These are phyloP conservation scores for Aspergillus bombycis DNA, from an alignment of 2,329 filamentous ascomycete species.

Conservation along the genomic window DNA sequence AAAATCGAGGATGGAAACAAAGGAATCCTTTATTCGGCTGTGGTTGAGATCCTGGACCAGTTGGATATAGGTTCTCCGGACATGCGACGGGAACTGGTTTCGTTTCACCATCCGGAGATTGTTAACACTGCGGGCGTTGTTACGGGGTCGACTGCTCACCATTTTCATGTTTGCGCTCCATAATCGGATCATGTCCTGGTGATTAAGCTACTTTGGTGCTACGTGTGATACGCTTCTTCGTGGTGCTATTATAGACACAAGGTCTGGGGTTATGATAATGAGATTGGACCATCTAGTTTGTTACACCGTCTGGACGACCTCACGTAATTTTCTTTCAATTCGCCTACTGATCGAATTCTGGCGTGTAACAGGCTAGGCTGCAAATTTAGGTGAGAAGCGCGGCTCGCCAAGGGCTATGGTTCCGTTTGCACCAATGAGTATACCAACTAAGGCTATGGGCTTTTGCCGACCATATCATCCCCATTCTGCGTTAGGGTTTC, in stretches of 20 bases:
- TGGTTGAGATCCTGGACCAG: constrained; percentile 50
- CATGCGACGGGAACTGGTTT: constrained; percentile 31
- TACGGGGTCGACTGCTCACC: constrained; percentile 32
- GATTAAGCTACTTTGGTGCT: neutral
- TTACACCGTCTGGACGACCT: neutral
- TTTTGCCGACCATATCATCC: neutral
- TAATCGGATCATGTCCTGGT: neutral
- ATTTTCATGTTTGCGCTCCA: neutral
- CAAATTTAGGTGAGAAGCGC: neutral
- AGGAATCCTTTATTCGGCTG: constrained; percentile 48
- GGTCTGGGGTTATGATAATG: no score
- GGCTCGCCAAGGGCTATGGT: no score
- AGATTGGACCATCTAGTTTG: neutral
- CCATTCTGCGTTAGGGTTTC: neutral
- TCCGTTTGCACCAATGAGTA: neutral
- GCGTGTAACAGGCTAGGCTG: neutral
- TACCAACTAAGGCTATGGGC: neutral
- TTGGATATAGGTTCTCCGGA: constrained; percentile 42
- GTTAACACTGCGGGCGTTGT: constrained; percentile 46
- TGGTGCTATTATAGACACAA: neutral
- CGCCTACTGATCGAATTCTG: neutral
- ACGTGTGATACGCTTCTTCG: neutral
- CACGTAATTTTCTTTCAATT: neutral
- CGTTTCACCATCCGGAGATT: constrained; percentile 39
- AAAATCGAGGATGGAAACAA: constrained; percentile 56